Conservation (phyloP, 192 early-diverging fungal species). For the Entophlyctis helioformis region DNA sequence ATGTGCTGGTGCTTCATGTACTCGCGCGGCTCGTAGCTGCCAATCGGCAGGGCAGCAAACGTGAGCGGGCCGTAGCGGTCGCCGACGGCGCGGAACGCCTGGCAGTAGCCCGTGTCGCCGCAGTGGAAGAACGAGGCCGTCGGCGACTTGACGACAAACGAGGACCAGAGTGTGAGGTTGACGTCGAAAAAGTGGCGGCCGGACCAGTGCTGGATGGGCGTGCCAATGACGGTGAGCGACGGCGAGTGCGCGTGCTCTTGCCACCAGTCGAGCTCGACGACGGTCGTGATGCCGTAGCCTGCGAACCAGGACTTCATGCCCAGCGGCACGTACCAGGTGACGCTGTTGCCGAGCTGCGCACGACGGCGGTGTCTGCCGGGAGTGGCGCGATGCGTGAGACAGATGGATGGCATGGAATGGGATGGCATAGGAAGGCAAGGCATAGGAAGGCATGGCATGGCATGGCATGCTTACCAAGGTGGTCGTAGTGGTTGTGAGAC, state of each 20-base stretch:
- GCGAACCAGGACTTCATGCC: constrained; percentile 34
- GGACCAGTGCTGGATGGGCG: constrained; percentile 27
- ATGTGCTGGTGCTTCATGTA: constrained; percentile 42
- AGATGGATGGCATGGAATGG: not conserved
- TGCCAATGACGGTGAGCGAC: constrained; percentile 26
- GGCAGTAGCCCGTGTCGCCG: constrained; percentile 45
- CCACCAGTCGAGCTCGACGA: constrained; percentile 48
- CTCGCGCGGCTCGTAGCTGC: constrained; percentile 34
- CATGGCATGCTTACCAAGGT: constrained; percentile 20
- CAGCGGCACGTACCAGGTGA: too few species aligned
- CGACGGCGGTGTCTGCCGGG: constrained; percentile 26
- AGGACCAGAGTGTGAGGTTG: constrained; percentile 35
- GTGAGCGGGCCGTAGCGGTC: constrained; percentile 33
- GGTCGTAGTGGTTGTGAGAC: constrained; percentile 46
- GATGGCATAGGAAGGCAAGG: not conserved
- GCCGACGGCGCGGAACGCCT: constrained; percentile 38
- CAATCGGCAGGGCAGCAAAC: constrained; percentile 41
- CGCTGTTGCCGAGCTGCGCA: constrained; percentile 31
- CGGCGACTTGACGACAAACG: constrained; percentile 30
- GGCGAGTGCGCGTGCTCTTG: constrained; percentile 31
- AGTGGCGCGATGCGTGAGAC: not conserved
- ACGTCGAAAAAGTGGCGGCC: constrained; percentile 30
- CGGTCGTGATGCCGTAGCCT: constrained; percentile 28
- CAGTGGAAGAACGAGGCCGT: constrained; percentile 34
- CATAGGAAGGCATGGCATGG: not conserved